phyloP scores from a whole-genome alignment of 176 grass and related monocot species.

The Bolboschoenus planiculmis region DNA sequence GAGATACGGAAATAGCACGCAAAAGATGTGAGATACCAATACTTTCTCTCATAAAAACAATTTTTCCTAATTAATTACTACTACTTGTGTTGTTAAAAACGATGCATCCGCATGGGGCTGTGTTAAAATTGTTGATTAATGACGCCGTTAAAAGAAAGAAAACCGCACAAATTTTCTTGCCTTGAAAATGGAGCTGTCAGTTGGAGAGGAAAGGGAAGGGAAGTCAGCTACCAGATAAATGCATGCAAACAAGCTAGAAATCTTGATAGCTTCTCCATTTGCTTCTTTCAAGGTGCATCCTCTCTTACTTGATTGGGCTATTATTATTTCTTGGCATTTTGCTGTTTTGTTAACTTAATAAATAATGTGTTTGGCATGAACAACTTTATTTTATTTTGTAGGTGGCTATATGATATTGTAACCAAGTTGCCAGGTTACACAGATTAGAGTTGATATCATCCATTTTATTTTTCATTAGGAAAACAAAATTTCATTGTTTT shows the following conservation, averaged over 20 bases:
- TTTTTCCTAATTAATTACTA: not conserved
- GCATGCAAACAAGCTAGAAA: conserved; percentile 13
- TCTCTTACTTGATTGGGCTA: not conserved
- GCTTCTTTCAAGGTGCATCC: conserved; percentile 8
- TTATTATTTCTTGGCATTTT: conserved; percentile 26
- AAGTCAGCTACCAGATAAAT: conserved; percentile 7
- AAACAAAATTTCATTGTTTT: too few species aligned
- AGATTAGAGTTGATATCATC: too few species aligned
- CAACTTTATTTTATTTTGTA: not conserved
- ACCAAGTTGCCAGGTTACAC: not conserved
- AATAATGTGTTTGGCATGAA: not conserved
- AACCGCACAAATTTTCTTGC: conserved; percentile 1
- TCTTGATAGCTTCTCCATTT: not conserved
- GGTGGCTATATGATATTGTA: not conserved
- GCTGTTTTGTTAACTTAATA: not conserved
- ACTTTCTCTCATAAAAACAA: too few species aligned
- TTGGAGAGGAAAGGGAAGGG: not conserved
- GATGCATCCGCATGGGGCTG: not conserved
- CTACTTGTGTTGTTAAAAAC: not conserved
- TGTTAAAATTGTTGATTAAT: conserved; percentile 6
- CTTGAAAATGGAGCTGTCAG: not conserved
- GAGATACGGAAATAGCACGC: too few species aligned
- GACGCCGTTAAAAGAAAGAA: conserved; percentile 25
- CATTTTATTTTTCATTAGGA: too few species aligned
- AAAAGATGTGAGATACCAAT: too few species aligned